Conservation (phyloP, 2,329 filamentous ascomycete species). For the Tolypocladium ophioglossoides region DNA sequence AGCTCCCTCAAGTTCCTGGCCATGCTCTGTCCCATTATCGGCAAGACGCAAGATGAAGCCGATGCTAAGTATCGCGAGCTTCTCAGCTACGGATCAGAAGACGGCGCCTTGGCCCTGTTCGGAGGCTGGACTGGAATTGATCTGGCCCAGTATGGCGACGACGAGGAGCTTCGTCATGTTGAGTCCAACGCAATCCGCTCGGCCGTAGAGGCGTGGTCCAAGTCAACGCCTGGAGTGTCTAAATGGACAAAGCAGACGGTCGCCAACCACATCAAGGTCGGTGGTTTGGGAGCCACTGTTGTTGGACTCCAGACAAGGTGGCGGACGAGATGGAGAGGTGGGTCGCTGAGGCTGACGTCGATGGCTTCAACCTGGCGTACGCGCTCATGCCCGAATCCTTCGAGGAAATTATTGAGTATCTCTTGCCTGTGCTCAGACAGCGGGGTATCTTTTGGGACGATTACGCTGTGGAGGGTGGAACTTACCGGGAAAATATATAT, state of each 20-base stretch:
- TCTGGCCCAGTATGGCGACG: conserved; percentile 47
- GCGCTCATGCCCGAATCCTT: conserved; percentile 46
- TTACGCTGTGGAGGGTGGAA: conserved; percentile 30
- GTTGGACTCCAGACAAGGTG: conserved; percentile 19
- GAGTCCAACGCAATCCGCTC: conserved; percentile 50
- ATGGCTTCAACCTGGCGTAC: conserved; percentile 36
- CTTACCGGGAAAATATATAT: conserved; percentile 32
- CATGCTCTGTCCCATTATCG: conserved; percentile 47
- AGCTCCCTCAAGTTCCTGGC: conserved; percentile 50
- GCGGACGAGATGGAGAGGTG: conserved; percentile 23
- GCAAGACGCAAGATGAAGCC: conserved; percentile 49
- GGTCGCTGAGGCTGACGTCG: conserved; percentile 45
- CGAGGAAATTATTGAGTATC: conserved; percentile 52
- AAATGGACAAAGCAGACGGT: conserved; percentile 24
- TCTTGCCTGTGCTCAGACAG: conserved; percentile 50
- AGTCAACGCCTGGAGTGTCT: conserved; percentile 16
- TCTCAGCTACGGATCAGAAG: conserved; percentile 43
- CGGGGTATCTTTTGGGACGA: conserved; percentile 47
- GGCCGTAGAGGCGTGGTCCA: conserved; percentile 37
- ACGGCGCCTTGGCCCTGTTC: conserved; percentile 54
- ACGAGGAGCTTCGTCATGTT: conserved; percentile 52
- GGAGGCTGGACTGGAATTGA: conserved; percentile 60
- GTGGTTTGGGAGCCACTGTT: conserved; percentile 17
- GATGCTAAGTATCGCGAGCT: conserved; percentile 38
- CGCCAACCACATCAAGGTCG: conserved; percentile 21